Evolutionary conservation across 1,284 basidiomycete species (phyloP).

Genomic region (Peniophora sp.): DNA sequence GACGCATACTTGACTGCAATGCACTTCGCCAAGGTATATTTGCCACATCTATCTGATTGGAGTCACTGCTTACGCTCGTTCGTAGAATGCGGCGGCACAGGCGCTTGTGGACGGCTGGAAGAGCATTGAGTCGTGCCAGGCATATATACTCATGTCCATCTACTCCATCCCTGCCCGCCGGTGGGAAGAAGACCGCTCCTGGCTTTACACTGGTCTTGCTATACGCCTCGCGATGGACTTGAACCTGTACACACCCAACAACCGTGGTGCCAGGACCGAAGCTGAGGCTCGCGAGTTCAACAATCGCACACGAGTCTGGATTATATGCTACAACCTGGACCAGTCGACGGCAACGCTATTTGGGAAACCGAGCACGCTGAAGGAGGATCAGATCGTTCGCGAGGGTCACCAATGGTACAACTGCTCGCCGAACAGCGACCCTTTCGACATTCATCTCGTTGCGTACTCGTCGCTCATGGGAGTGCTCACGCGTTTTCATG

Average conservation of each 20-base stretch:
- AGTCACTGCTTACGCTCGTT: too few species aligned
- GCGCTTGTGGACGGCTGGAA: slow-evolving; percentile 58
- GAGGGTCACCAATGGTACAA: background rate
- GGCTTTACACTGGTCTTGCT: slow-evolving; percentile 75
- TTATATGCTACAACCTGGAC: slow-evolving; percentile 82
- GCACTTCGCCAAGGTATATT: slow-evolving; percentile 68
- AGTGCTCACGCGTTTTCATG: slow-evolving; percentile 67
- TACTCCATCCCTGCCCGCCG: slow-evolving; percentile 68
- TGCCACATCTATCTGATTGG: too few species aligned
- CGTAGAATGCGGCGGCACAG: slow-evolving; percentile 48
- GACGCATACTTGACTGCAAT: slow-evolving; percentile 79
- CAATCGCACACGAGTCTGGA: slow-evolving; percentile 77
- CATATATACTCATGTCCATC: slow-evolving; percentile 68
- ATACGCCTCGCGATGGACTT: slow-evolving; percentile 80
- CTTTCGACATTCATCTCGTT: slow-evolving; percentile 60
- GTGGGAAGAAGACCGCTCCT: slow-evolving; percentile 79
- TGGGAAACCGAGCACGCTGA: slow-evolving; percentile 80
- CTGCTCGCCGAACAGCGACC: slow-evolving; percentile 28
- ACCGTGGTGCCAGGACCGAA: slow-evolving; percentile 51
- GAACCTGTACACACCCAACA: slow-evolving; percentile 67
- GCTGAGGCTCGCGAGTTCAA: slow-evolving; percentile 72
- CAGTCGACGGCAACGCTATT: slow-evolving; percentile 80
- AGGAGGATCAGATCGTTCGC: slow-evolving; percentile 74
- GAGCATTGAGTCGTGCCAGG: slow-evolving; percentile 51
- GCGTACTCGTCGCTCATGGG: slow-evolving; percentile 63